phyloP scores from a whole-genome alignment of 2,329 filamentous ascomycete species.

The Cordyceps militaris region DNA sequence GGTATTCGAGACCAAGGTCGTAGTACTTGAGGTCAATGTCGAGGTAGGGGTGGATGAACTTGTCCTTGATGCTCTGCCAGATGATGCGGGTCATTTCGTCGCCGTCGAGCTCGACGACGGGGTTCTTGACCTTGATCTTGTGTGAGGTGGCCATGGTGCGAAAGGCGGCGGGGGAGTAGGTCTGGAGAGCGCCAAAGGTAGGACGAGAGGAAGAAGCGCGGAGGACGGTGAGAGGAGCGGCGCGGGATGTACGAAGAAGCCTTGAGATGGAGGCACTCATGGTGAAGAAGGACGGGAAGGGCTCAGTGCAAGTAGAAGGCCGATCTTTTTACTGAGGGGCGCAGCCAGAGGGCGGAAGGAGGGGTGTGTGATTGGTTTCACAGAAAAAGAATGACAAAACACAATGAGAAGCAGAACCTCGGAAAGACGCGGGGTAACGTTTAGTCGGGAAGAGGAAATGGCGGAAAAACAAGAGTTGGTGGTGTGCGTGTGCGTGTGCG shows the following conservation, averaged over 20 bases:
- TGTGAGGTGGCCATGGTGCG: conserved; percentile 51
- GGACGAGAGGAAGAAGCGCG: conserved; percentile 25
- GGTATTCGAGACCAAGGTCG: conserved; percentile 86
- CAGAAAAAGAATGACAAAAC: neutral
- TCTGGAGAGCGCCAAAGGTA: conserved; percentile 33
- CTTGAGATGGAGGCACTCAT: conserved; percentile 8
- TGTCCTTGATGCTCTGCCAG: conserved; percentile 99
- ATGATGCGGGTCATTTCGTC: conserved; percentile 97
- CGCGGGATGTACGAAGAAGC: conserved; percentile 7
- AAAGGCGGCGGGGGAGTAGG: conserved; percentile 62
- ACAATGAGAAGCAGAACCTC: neutral
- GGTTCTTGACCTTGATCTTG: conserved; percentile 99
- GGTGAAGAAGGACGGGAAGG: neutral
- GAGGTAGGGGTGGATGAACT: conserved; percentile 93
- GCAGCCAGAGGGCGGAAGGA: neutral
- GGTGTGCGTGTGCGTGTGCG: neutral
- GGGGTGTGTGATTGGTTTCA: neutral
- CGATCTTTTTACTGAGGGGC: conserved; percentile 1
- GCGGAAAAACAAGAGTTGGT: neutral
- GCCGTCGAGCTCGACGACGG: conserved; percentile 94
- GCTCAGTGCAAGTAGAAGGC: neutral
- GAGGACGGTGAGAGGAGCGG: conserved; percentile 22
- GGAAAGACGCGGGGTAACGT: conserved; percentile 13
- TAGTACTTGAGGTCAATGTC: conserved; percentile 99
- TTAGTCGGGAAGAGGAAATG: neutral